Evolutionary conservation across 331 rosid species (phyloP).

Genomic region (Malus hybrid): DNA sequence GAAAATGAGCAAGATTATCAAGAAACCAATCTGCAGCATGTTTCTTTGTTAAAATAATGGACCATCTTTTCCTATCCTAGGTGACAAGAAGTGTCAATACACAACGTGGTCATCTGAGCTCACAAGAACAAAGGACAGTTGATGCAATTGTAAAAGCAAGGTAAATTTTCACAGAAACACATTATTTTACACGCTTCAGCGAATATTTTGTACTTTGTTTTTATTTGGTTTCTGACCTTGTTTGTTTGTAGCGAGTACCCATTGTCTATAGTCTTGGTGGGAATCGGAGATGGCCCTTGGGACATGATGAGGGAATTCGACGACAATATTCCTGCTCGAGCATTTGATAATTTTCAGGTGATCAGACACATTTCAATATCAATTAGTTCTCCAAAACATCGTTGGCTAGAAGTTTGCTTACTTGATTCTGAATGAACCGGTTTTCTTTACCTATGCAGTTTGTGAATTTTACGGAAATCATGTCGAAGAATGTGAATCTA

Average conservation of each 20-base stretch:
- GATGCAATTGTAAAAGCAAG: constrained; percentile 84
- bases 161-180: constrained; percentile 23
- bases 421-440: constrained; percentile 3
- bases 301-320: constrained; percentile 87
- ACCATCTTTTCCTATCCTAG: constrained; percentile 25
- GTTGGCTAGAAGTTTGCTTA: not conserved
- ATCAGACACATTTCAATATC: not conserved
- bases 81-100: constrained; percentile 87
- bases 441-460: constrained; percentile 43
- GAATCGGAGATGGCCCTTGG: constrained; percentile 99
- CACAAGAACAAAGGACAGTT: constrained; percentile 69
- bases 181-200: not conserved
- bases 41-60: not conserved
- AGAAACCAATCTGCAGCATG: too few relatives aligned
- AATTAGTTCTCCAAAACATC: too few relatives aligned
- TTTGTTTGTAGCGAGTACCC: constrained; percentile 63
- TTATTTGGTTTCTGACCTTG: constrained; percentile 3
- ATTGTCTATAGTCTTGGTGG: constrained; percentile 79
- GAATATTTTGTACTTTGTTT: not conserved
- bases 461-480: constrained; percentile 76
- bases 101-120: constrained; percentile 48
- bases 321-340: constrained; percentile 77
- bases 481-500: constrained; percentile 48
- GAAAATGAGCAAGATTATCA: not conserved
- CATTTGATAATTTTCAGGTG: constrained; percentile 90